Evolutionary conservation across 2,329 filamentous ascomycete genomes (phyloP), one percentile per base, ranked within the genome.

Genomic region (Cladosporium austrohemisphaericum): DNA sequence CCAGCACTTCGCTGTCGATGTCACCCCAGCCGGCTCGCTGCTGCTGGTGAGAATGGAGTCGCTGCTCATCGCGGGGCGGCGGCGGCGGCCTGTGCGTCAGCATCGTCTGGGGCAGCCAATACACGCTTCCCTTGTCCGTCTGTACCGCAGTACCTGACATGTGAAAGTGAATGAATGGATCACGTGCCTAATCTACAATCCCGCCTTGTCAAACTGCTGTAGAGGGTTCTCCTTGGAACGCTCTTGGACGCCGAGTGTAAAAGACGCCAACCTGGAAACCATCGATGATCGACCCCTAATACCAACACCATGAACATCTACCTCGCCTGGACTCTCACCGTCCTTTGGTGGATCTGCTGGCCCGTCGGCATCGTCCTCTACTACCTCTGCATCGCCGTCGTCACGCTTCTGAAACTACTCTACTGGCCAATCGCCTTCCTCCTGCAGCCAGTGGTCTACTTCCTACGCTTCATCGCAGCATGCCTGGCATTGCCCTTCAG

Each of bases 361-460:
- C 68, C 70, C 1, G 20, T 76, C 35, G 55, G 60, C 48, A 63
- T 68, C 55, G 59, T 73, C 25, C 44, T 73, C 43, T 66, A 61
- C 59, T 64, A 65, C 49, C 44, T 74, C 48, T 54, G 68, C 47
- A 57, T 61, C 43, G 57, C 69, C n/a, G 43, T 76, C 25, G 54
- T 67, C 19, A 60, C 71, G 47, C 52, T 77, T 10, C 60, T 72
- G 2, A 65, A 71, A 5, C 76, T 77, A 3, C 65, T 82, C 38
- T 68, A 76, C 56, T 66, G 70, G 26, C 52, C 74, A n/a, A 52
- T 75, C 20, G 64, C 68, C 33, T 68, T 79, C 53, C 52, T 72
- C 33, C 62, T 79, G n/a, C 69, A 79, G 13, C 79, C 80, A 2
- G 59, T 79, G 38, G 66, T 70, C 45, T 65, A 75, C 57, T 61